A percentile compares a stretch with the other conserved stretches of the same genome.
phyloP scores from a whole-genome alignment of 1,284 basidiomycete genomes.

The Puccinia horiana region DNA sequence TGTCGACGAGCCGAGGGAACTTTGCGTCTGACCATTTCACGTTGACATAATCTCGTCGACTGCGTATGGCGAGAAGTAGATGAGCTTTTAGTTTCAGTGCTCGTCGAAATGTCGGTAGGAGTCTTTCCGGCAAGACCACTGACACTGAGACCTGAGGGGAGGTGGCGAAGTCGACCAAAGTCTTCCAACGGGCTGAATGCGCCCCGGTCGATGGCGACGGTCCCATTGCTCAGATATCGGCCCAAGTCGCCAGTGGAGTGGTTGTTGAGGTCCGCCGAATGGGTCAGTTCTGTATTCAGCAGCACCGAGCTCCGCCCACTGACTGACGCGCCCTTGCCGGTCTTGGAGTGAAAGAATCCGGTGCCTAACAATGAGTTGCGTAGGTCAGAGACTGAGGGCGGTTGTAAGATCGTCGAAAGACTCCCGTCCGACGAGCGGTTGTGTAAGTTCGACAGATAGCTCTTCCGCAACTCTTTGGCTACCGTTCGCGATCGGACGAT shows the following conservation, averaged over 20 bases:
- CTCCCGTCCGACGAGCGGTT: neutral
- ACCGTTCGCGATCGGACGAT: neutral
- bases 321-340: neutral
- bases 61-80: neutral
- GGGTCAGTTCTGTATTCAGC: neutral
- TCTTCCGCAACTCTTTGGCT: neutral
- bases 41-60: neutral
- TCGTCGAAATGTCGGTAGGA: neutral
- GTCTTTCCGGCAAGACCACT: neutral
- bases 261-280: neutral
- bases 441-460: neutral
- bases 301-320: neutral
- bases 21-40: neutral
- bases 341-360: neutral
- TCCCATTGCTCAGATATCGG: neutral
- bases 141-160: neutral
- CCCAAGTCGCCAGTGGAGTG: neutral
- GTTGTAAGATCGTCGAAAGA: neutral
- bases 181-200: neutral
- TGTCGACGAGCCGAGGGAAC: neutral
- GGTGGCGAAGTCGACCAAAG: neutral
- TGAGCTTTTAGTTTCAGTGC: neutral
- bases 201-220: neutral
- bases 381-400: conserved; percentile 28
- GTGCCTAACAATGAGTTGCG: conserved; percentile 11